Base-by-base conservation (phyloP, 225 moss, liverwort and hornwort genomes). In the Bryum argenteum region DNA sequence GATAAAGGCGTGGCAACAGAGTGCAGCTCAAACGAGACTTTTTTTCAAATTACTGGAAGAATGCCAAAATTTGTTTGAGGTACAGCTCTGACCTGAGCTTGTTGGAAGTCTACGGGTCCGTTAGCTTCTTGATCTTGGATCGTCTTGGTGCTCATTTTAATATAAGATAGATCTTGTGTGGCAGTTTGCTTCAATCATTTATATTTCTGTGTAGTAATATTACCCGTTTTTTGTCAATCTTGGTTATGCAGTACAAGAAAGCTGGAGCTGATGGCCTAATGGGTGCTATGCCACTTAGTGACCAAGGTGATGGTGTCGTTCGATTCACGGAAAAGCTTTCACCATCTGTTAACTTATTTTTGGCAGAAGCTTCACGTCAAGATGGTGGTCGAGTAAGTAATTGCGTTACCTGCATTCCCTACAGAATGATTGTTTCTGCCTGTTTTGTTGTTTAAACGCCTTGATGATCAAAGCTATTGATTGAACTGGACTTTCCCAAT, bases 21-120 rank as follows among this genome's bases (percentile, higher is more conserved):
- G 94, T 77, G 92, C 87, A 64, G 94, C 94, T 59, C 90, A 90
- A 53, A 98, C 97, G 55, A 85, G 92, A 68, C 79, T 92, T 16
- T 98, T 94, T 76, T 94, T 98, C 66, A 98, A 94, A 84, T 80
- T 98, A 44, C 91, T 98, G 66, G 97, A 94, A 85, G 97, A 98
- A 66, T 94, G 94, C 75, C 94, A 94, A 64, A 83, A 78, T 80
- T 78, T 94, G 54, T 94, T 98, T 70, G 97, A 98, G 96, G 96
- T 93, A 56, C 59, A 62, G 51, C 39, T 15, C 65, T 16, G 33
- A 66, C 23, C 71, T 54, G 20, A 45, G 63, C 20, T 65, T 42
- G 40, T 17, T 63, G 24, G 8, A 59, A 63, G 56, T 71, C 16
- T 10, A 69, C 68, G 26, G 8, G 71, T 75, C 58, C 15, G 12